Base-by-base conservation (phyloP, 2,329 filamentous ascomycete species). In the Hortaea sp. region DNA sequence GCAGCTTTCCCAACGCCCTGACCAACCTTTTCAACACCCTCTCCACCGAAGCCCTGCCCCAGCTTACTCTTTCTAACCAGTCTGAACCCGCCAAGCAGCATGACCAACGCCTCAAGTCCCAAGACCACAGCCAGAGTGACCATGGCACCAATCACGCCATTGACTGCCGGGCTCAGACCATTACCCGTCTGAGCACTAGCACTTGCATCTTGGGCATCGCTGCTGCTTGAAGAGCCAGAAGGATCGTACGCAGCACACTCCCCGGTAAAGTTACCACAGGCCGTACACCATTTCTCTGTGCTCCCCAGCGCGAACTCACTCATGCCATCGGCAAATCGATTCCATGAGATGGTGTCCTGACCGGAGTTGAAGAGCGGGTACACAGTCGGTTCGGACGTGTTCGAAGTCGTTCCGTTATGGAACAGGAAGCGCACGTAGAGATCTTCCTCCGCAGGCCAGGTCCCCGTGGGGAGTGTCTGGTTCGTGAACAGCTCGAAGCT, bases 121-220 rank as follows among this genome's bases (percentile, higher is more conserved):
- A 83, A 55, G n/a, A 84, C 68, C 7, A 83, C 78, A 27, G 71
- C 80, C 35, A 85, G 62, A 1, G 81, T 83, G 12, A 84, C 79
- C 72, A 84, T 76, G 0, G 81, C 81, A 32, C 81, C 81, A 58
- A 94, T 88, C 5, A 90, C 86, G 43, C 88, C 87, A 0, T 85
- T 87, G n/a, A 89, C 79, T 5, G 78, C 74, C 34, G 73, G 78
- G 43, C 82, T 84, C 29, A 94, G 71, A 6, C 76, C 74, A 45
- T 63, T 64, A 5, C 59, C 56, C 10, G 49, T 50, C 11, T 53
- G 57, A 27, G 48, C 29, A 34, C 38, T 45, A 5, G n/a, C 31
- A 10, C 57, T 51, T 6, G 49, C 44, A 5, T 65, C 56, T 6
- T 55, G 51, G 7, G 28, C 42, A 1, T 59, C 34, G 28, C 31